phyloP scores from a whole-genome alignment of 2,329 filamentous ascomycete genomes.

The Sphaerulina musiva region DNA sequence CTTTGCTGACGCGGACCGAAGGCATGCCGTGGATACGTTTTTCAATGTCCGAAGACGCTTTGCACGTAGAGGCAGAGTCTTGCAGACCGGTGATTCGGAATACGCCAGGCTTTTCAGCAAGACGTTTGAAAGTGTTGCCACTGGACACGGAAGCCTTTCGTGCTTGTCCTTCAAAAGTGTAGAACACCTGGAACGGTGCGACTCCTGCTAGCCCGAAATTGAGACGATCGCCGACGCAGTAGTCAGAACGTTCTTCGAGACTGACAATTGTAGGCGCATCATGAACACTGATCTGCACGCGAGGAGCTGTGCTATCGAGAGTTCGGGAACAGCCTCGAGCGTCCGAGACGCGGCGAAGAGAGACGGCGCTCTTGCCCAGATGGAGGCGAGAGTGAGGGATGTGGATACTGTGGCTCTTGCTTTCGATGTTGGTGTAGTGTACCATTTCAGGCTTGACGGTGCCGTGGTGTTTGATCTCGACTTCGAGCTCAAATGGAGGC shows the following conservation, averaged over 20 bases:
- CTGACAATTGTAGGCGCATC: slow-evolving; percentile 88
- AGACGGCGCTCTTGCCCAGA: slow-evolving; percentile 81
- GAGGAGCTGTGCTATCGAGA: slow-evolving; percentile 57
- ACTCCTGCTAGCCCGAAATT: slow-evolving; percentile 86
- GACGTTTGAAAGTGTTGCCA: slow-evolving; percentile 80
- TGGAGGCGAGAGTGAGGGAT: slow-evolving; percentile 81
- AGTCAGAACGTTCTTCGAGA: slow-evolving; percentile 75
- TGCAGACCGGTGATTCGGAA: slow-evolving; percentile 82
- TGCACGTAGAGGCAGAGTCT: slow-evolving; percentile 83
- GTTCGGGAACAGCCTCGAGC: slow-evolving; percentile 77
- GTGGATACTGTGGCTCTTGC: slow-evolving; percentile 67
- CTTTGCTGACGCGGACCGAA: slow-evolving; percentile 81
- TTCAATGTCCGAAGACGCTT: slow-evolving; percentile 66
- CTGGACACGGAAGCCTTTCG: slow-evolving; percentile 68
- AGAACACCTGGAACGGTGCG: slow-evolving; percentile 86
- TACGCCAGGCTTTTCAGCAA: slow-evolving; percentile 82
- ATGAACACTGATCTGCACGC: slow-evolving; percentile 85
- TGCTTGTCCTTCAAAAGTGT: slow-evolving; percentile 72
- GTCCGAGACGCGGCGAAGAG: slow-evolving; percentile 84
- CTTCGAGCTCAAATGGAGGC: slow-evolving; percentile 81
- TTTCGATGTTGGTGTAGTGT: slow-evolving; percentile 70
- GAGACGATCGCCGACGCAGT: slow-evolving; percentile 91
- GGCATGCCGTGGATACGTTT: slow-evolving; percentile 89
- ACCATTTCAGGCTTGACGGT: slow-evolving; percentile 73
- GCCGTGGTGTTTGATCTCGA: slow-evolving; percentile 88